Percentiles rank a stretch among this genome's conserved stretches.
phyloP scores from a whole-genome alignment of 768 basidiomycete species.

The Termitomyces sp. region DNA sequence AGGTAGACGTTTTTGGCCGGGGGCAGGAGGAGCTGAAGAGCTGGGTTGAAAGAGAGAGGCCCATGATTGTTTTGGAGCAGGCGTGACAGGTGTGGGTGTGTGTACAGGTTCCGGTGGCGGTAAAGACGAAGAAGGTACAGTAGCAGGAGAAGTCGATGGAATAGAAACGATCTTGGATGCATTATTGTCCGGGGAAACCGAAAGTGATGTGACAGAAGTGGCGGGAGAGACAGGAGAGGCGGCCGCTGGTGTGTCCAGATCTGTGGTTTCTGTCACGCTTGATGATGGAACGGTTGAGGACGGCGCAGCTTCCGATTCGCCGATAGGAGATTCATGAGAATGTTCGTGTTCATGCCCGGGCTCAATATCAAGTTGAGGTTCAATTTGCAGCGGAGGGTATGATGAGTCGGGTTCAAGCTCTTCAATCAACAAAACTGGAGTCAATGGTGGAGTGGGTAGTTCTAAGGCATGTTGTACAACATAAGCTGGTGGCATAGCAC shows the following conservation, averaged over 20 bases:
- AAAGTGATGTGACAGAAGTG: conserved; percentile 43
- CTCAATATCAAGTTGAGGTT: not conserved
- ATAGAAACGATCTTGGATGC: conserved; percentile 2
- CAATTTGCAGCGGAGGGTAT: not conserved
- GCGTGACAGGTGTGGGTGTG: conserved; percentile 16
- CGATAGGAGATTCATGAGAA: not conserved
- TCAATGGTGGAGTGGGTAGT: conserved; percentile 43
- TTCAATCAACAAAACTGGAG: conserved; percentile 23
- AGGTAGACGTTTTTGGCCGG: conserved; percentile 45
- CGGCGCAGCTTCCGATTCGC: conserved; percentile 11
- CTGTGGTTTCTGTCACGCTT: conserved; percentile 43
- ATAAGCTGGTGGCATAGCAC: conserved; percentile 54
- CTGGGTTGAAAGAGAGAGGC: conserved; percentile 60
- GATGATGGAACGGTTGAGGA: conserved; percentile 37
- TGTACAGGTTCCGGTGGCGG: conserved; percentile 1
- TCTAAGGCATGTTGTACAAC: conserved; percentile 52
- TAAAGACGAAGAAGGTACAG: conserved; percentile 2
- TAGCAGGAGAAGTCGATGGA: not conserved
- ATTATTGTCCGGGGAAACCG: conserved; percentile 32
- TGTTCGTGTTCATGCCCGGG: not conserved
- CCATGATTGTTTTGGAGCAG: conserved; percentile 63
- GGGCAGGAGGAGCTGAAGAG: conserved; percentile 27
- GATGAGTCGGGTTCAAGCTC: conserved; percentile 1
- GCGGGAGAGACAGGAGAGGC: conserved; percentile 58
- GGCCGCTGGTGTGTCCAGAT: conserved; percentile 43